Base-by-base conservation (phyloP, 1,284 basidiomycete species). In the Amylostereum areolatum region DNA sequence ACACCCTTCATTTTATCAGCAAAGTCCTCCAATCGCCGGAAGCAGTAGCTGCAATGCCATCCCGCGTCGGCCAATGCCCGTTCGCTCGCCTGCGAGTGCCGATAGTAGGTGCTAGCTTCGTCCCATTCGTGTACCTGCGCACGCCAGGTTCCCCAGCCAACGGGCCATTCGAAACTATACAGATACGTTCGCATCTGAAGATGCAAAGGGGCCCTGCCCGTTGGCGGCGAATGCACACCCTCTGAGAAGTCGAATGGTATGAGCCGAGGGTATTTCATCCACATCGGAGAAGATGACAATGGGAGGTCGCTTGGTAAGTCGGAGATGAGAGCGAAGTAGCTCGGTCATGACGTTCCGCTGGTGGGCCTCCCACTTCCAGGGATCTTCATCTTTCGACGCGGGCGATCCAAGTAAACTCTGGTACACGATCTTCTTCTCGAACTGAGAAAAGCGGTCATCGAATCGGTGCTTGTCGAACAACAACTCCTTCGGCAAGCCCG, bases 261-360 rank as follows among this genome's bases (percentile, higher is more conserved):
- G 72, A 12, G 67, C 61, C 0, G 78, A 73, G 3, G 83, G 79
- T 46, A 88, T 74, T 64, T 88, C 85, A 63, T 88, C 85, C 11
- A 86, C 68, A 60, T 89, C 85, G 6, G 80, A 77, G 72, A 84
- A 80, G 51, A 87, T 61, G 31, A 88, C 74, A 31, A 87, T 67
- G 10, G 66, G 62, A 40, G 63, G 59, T n/a, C 61, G 65, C 24
- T 60, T 55, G 10, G 62, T 50, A 18, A 64, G 54, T 18, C 18
- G 18, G n/a, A 71, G 63, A 49, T 72, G 65, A 29, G 56, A 53
- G n/a, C 59, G 64, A 12, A 80, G 66, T 32, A 77, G 62, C 5
- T 53, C 53, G 9, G 75, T 73, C 76, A 79, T 78, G 57, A 49
- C 71, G 59, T 35, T 59, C 37, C 59, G 59, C 55, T 68, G 63